Percentiles rank a stretch among this genome's conserved stretches.
phyloP scores from a whole-genome alignment of 83 land plant species.

The Thuja plicata region DNA sequence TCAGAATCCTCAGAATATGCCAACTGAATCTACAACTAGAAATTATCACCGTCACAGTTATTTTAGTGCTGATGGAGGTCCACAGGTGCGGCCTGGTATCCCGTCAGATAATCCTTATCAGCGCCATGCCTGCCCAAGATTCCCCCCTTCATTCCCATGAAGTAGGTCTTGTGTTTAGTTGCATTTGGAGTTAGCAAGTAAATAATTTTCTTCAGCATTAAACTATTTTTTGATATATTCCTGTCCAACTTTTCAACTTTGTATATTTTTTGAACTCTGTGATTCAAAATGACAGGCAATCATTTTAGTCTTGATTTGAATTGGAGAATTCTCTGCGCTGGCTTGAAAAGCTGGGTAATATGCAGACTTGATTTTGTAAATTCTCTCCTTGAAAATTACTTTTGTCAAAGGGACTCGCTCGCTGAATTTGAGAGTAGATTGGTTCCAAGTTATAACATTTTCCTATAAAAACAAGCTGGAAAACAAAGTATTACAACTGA shows the following conservation, averaged over 20 bases:
- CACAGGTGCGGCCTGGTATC: constrained; percentile 5
- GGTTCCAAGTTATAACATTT: neutral
- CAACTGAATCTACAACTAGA: constrained; percentile 9
- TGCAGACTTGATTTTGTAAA: constrained; percentile 3
- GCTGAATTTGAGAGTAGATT: neutral
- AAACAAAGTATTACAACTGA: neutral
- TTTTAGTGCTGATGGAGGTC: constrained; percentile 12
- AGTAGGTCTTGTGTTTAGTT: neutral
- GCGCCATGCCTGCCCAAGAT: constrained; percentile 6
- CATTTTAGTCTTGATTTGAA: constrained; percentile 1
- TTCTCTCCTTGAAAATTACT: neutral
- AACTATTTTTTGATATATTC: constrained; percentile 7
- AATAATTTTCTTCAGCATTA: neutral
- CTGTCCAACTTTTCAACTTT: neutral
- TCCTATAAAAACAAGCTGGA: neutral
- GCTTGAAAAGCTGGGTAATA: neutral
- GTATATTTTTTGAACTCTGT: constrained; percentile 2
- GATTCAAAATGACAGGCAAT: constrained; percentile 8
- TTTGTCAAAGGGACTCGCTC: neutral
- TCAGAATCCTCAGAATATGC: constrained; percentile 14
- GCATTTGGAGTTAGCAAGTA: neutral
- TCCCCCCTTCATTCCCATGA: constrained; percentile 7
- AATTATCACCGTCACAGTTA: constrained; percentile 14
- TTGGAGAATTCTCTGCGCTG: neutral
- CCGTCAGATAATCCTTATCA: constrained; percentile 8